phyloP scores from a whole-genome alignment of 2,329 filamentous ascomycete genomes.

The Leptographium flavum region DNA sequence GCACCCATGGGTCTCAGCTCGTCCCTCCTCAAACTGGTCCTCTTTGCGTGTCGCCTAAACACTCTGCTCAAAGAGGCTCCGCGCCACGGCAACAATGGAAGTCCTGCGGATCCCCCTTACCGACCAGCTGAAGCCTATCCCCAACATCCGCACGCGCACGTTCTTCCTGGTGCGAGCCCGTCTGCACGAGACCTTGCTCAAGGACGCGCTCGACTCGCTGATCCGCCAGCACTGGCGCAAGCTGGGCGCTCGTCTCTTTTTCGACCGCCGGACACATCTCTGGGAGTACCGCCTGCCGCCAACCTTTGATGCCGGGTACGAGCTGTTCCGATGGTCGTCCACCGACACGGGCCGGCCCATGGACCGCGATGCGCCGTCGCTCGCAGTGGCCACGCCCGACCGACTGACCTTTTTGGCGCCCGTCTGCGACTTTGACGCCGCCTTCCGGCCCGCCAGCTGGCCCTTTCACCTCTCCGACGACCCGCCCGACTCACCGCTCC shows the following conservation, averaged over 20 bases:
- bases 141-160: slow-evolving; percentile 3
- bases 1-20: too few species aligned
- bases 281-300: slow-evolving; percentile 3
- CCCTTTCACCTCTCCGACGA: not conserved
- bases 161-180: slow-evolving; percentile 2
- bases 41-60: too few species aligned
- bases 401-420: not conserved
- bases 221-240: slow-evolving; percentile 6
- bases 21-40: too few species aligned
- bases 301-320: not conserved
- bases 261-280: not conserved
- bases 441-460: slow-evolving; percentile 2
- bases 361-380: not conserved
- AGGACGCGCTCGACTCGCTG: slow-evolving; percentile 1
- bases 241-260: slow-evolving; percentile 1
- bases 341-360: not conserved
- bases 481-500: slow-evolving; percentile 1
- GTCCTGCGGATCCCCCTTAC: not conserved
- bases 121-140: not conserved
- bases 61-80: too few species aligned
- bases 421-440: not conserved
- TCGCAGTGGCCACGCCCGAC: not conserved
- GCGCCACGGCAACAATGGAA: not conserved
- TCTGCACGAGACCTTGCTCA: slow-evolving; percentile 1
- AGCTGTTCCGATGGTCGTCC: slow-evolving; percentile 1